Percentiles rank a stretch among this genome's conserved stretches.
phyloP scores from a whole-genome alignment of 345 rosid genomes.

The Eutrema yunnanense region DNA sequence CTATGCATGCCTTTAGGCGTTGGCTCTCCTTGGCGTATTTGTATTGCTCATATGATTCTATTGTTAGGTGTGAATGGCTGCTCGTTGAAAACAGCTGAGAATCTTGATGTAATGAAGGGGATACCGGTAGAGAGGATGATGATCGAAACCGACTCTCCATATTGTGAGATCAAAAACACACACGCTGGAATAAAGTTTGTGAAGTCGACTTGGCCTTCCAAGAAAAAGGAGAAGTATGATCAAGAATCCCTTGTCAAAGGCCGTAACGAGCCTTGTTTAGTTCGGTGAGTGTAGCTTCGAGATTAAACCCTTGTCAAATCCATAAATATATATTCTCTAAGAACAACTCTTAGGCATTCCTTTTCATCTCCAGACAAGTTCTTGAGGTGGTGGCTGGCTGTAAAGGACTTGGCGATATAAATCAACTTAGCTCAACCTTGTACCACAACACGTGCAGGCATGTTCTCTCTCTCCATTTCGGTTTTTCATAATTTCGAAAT shows the following conservation, averaged over 20 bases:
- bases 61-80: slow-evolving; percentile 83
- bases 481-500: not conserved
- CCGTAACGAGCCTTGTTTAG: slow-evolving; percentile 91
- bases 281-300: slow-evolving; percentile 46
- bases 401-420: slow-evolving; percentile 58
- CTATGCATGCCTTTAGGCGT: not conserved
- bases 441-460: slow-evolving; percentile 94
- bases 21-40: not conserved
- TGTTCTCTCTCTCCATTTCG: not conserved
- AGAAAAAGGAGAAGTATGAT: slow-evolving; percentile 90
- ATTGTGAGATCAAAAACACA: slow-evolving; percentile 82
- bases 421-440: slow-evolving; percentile 59
- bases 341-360: not conserved
- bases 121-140: slow-evolving; percentile 86
- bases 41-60: slow-evolving; percentile 4
- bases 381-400: slow-evolving; percentile 91
- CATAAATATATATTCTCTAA: not conserved
- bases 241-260: slow-evolving; percentile 71
- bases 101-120: slow-evolving; percentile 67
- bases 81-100: slow-evolving; percentile 77
- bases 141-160: slow-evolving; percentile 99
- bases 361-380: slow-evolving; percentile 60
- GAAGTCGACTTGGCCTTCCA: slow-evolving; percentile 74
- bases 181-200: slow-evolving; percentile 72
- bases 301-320: not conserved